Conservation (phyloP, 192 early-diverging fungal species). For the Phycomyces nitens region DNA sequence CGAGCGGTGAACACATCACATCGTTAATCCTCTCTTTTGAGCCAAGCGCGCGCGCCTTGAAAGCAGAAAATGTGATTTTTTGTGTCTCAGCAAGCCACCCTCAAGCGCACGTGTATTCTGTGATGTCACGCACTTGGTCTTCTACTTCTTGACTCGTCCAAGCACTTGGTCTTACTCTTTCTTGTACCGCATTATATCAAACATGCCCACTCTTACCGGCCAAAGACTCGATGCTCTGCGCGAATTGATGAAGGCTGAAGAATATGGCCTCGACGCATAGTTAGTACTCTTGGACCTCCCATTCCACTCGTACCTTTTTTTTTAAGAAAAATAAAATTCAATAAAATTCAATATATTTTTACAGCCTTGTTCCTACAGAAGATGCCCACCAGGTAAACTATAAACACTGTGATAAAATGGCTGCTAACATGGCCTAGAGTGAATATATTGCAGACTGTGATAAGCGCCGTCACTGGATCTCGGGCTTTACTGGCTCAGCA, state of each 20-base stretch:
- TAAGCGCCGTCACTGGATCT: constrained; percentile 85
- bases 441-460: constrained; percentile 93
- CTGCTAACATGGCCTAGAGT: constrained; percentile 53
- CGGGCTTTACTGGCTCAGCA: constrained; percentile 97
- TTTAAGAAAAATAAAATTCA: no score
- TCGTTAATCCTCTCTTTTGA: not conserved
- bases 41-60: not conserved
- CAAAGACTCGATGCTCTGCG: constrained; percentile 12
- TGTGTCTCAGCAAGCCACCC: not conserved
- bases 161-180: not conserved
- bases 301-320: no score
- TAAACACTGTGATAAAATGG: not conserved
- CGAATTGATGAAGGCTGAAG: constrained; percentile 4
- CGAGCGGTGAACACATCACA: not conserved
- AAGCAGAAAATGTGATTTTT: not conserved
- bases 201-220: constrained; percentile 8
- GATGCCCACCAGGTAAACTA: constrained; percentile 87
- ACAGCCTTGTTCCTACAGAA: constrained; percentile 87
- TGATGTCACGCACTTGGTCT: no score
- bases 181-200: not conserved
- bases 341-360: no score
- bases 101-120: not conserved
- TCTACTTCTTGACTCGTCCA: no score
- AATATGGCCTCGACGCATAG: constrained; percentile 32
- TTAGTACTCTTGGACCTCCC: constrained; percentile 7